phyloP scores from a whole-genome alignment of 2,329 filamentous ascomycete species.

The Colletotrichum cordylinicola region DNA sequence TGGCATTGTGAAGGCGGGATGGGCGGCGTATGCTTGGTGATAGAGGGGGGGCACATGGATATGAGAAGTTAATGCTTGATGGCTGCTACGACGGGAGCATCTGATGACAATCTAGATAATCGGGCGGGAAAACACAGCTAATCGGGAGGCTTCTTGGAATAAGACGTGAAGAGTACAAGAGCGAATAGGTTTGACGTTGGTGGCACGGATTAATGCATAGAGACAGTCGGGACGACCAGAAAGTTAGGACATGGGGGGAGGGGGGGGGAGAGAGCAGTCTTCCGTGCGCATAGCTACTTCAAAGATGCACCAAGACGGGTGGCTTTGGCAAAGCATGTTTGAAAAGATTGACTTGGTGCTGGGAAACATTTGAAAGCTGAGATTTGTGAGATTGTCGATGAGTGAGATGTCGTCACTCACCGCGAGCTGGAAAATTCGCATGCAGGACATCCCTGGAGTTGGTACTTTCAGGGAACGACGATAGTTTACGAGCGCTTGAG shows the following conservation, averaged over 20 bases:
- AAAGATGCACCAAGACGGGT: background rate
- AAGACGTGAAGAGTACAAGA: background rate
- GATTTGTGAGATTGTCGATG: background rate
- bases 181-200: background rate
- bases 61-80: background rate
- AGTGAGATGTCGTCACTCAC: background rate
- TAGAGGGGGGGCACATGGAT: background rate
- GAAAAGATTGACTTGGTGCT: background rate
- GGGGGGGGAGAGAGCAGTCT: background rate
- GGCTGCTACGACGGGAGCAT: background rate
- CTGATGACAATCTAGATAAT: background rate
- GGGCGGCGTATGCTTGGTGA: background rate
- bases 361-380: background rate
- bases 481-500: background rate
- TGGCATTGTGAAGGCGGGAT: background rate
- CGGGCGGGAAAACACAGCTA: background rate
- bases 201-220: background rate
- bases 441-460: background rate
- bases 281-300: background rate
- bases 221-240: background rate
- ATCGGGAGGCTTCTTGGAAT: background rate
- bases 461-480: background rate
- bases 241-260: background rate
- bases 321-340: background rate
- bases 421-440: background rate